These are phyloP conservation scores for Termitomyces sp. DNA, from an alignment of 768 basidiomycete genomes.

Conservation along the genomic window DNA sequence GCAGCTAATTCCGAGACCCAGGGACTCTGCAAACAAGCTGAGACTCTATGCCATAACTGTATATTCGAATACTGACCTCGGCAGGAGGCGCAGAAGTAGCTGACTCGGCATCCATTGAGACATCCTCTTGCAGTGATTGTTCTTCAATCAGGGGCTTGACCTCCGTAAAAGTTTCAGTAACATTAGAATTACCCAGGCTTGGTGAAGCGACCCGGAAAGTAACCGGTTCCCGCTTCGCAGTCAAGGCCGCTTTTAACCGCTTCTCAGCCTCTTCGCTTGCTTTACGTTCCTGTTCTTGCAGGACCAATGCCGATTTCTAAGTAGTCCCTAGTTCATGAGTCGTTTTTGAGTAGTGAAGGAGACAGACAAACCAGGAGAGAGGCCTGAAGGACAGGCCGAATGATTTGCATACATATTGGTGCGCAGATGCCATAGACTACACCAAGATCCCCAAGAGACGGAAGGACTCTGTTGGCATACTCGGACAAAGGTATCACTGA, in stretches of 20 bases:
- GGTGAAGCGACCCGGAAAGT: slow-evolving; percentile 65
- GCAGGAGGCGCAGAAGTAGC: slow-evolving; percentile 22
- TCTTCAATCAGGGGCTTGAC: slow-evolving; percentile 22
- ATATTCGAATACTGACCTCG: slow-evolving; percentile 29
- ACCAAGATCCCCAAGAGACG: slow-evolving; percentile 69
- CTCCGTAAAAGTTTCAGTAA: slow-evolving; percentile 20
- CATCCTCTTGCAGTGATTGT: slow-evolving; percentile 31
- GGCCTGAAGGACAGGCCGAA: slow-evolving; percentile 73
- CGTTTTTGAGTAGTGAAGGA: not conserved
- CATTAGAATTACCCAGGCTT: slow-evolving; percentile 25
- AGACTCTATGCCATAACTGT: not conserved
- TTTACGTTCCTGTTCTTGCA: slow-evolving; percentile 63
- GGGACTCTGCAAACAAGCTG: slow-evolving; percentile 43
- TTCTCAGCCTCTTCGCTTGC: slow-evolving; percentile 77
- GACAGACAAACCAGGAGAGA: slow-evolving; percentile 49
- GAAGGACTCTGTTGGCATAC: slow-evolving; percentile 70
- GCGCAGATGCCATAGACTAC: slow-evolving; percentile 75
- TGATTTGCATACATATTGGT: slow-evolving; percentile 90
- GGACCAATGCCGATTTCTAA: slow-evolving; percentile 55
- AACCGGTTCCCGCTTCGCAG: slow-evolving; percentile 70
- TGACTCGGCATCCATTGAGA: slow-evolving; percentile 47
- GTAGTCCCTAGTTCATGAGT: slow-evolving; percentile 1
- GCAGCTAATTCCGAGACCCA: slow-evolving; percentile 75
- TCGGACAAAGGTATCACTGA: slow-evolving; percentile 62
- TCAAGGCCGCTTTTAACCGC: slow-evolving; percentile 73